Base-by-base conservation (phyloP, 2,329 filamentous ascomycete species). In the Calycina marina region DNA sequence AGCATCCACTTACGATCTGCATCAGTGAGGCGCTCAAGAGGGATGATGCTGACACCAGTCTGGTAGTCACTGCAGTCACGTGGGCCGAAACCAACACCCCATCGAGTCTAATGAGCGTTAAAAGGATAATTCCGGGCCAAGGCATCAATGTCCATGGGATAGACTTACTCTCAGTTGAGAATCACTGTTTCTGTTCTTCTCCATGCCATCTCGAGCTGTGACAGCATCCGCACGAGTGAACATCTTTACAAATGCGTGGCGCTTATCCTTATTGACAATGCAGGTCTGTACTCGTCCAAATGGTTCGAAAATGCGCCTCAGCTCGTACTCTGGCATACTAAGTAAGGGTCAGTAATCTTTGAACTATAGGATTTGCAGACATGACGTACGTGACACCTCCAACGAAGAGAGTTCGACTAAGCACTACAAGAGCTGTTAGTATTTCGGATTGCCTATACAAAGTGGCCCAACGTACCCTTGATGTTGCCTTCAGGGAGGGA, bases 201-300 rank as follows among this genome's bases (percentile, higher is more conserved):
- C 86, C 75, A 96, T 93, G 31, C 76, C 82, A 22, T 79, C 72
- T 53, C 92, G 92, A 31, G 90, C 90, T 40, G 56, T 63, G 37
- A 93, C 69, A 10, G 90, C 88, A 56, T 93, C 84, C 40, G 73
- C 68, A 22, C 92, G 83, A 41, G 73, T 90, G 44, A 90, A 71
- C 90, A 98, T 98, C 61, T 98, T 98, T 50, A 98, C 88, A 54
- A 98, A 98, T 4, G 90, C 90, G 56, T 98, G 90, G 12, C 90
- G 81, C 61, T 96, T 98, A 51, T 98, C 90, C 50, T 84, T 80
- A 60, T 98, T 96, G 44, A 94, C 86, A 43, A 98, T 98, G 58
- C 88, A 96, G 1, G 88, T 94, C 57, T 98, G 90, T 4, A 98
- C 90, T 32, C 76, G 65, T 37, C 90, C 90, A 51, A 77, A 93